Percentiles rank a stretch among this genome's conserved stretches.
Evolutionary conservation across 2,329 filamentous ascomycete species (phyloP).

Genomic region (Pestalotiopsis sp.): DNA sequence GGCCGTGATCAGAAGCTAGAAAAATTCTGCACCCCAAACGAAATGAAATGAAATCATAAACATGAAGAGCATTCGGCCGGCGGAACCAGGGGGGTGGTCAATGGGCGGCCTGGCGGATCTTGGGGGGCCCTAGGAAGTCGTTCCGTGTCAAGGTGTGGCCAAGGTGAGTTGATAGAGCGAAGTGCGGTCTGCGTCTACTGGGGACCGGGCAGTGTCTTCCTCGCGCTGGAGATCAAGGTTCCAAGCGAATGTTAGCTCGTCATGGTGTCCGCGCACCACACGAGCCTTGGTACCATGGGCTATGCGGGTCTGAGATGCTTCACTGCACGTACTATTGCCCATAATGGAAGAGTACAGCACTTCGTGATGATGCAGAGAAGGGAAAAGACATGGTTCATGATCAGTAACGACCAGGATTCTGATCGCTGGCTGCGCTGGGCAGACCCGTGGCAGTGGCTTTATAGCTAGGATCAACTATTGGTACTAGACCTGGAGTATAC

Average conservation of each 20-base stretch:
- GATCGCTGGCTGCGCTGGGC: conserved; percentile 22
- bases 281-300: background rate
- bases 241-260: background rate
- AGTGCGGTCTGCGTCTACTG: background rate
- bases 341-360: background rate
- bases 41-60: background rate
- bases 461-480: conserved; percentile 26
- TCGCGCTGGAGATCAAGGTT: background rate
- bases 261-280: background rate
- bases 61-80: background rate
- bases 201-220: background rate
- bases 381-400: background rate
- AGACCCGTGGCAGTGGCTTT: conserved; percentile 37
- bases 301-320: background rate
- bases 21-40: background rate
- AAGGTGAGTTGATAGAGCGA: background rate
- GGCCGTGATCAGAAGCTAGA: background rate
- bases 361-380: background rate
- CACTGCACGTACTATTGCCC: background rate
- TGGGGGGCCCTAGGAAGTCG: background rate
- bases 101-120: background rate
- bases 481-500: background rate
- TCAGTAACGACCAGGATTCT: conserved; percentile 11
- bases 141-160: background rate
- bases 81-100: background rate